Evolutionary conservation across 176 grass and related monocot species (phyloP).

Genomic region (Oryza rufipogon): DNA sequence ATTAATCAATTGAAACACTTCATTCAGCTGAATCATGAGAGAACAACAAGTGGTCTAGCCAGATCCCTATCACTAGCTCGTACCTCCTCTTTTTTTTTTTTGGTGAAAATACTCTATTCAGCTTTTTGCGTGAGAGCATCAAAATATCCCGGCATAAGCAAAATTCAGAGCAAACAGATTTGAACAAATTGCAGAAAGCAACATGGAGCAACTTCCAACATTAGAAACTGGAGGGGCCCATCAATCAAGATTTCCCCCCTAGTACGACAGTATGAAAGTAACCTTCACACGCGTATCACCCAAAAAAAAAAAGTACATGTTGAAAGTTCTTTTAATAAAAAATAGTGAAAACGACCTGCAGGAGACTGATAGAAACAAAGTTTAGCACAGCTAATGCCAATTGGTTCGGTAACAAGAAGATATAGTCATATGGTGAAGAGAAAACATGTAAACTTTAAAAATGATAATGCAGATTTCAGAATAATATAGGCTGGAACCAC

Average conservation of each 20-base stretch:
- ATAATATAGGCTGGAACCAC: conserved; percentile 21
- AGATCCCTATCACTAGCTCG: neutral
- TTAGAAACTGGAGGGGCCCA: conserved; percentile 29
- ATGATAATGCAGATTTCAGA: conserved; percentile 29
- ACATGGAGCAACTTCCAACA: conserved; percentile 18
- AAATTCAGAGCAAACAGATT: neutral
- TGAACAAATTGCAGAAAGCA: conserved; percentile 3
- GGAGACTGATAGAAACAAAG: neutral
- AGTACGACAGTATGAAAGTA: conserved; percentile 4
- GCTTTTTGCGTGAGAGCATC: neutral
- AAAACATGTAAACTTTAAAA: conserved; percentile 33
- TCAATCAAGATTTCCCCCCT: conserved; percentile 9
- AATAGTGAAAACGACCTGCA: conserved; percentile 20
- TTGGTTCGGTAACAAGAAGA: conserved; percentile 13
- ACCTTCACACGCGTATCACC: conserved; percentile 4
- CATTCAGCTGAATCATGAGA: neutral
- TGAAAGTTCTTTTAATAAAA: neutral
- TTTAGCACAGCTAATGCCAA: conserved; percentile 17
- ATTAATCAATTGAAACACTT: neutral
- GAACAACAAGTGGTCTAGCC: conserved; percentile 16
- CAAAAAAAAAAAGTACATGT: conserved; percentile 4
- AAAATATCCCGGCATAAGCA: neutral
- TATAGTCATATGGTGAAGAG: neutral
- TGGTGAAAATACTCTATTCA: conserved; percentile 13
- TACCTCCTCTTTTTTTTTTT: neutral